These are phyloP conservation scores for Nemania sp. DNA, from an alignment of 2,329 filamentous ascomycete genomes.

Conservation along the genomic window DNA sequence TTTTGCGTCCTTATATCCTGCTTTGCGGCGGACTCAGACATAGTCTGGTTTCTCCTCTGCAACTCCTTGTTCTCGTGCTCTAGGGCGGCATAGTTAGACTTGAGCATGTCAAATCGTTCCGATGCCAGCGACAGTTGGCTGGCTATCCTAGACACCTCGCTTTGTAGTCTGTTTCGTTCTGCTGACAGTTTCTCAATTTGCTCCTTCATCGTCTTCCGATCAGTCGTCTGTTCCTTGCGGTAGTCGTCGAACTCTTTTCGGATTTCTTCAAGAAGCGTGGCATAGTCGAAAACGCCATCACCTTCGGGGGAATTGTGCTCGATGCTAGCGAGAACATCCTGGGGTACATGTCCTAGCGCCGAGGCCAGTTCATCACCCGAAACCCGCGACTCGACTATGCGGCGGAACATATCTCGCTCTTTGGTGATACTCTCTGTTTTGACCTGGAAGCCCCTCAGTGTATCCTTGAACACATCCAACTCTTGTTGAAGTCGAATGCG, in stretches of 20 bases:
- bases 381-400: constrained; percentile 79
- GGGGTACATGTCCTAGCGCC: constrained; percentile 72
- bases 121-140: constrained; percentile 82
- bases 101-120: constrained; percentile 86
- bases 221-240: constrained; percentile 80
- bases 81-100: constrained; percentile 82
- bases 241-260: constrained; percentile 90
- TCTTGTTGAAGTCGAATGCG: constrained; percentile 74
- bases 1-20: constrained; percentile 91
- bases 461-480: constrained; percentile 77
- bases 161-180: constrained; percentile 82
- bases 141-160: constrained; percentile 76
- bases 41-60: constrained; percentile 75
- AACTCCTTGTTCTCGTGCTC: constrained; percentile 85
- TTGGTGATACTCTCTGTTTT: constrained; percentile 92
- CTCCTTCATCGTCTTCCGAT: constrained; percentile 80
- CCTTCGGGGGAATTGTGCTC: constrained; percentile 61
- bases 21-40: constrained; percentile 84
- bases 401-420: constrained; percentile 96
- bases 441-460: constrained; percentile 78
- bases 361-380: constrained; percentile 66
- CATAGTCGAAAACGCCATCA: constrained; percentile 66
- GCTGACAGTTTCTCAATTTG: constrained; percentile 81
- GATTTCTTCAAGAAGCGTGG: constrained; percentile 80
- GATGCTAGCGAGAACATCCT: constrained; percentile 63